Conservation (phyloP, 2,329 filamentous ascomycete genomes). For the Paraconiothyrium sp. region DNA sequence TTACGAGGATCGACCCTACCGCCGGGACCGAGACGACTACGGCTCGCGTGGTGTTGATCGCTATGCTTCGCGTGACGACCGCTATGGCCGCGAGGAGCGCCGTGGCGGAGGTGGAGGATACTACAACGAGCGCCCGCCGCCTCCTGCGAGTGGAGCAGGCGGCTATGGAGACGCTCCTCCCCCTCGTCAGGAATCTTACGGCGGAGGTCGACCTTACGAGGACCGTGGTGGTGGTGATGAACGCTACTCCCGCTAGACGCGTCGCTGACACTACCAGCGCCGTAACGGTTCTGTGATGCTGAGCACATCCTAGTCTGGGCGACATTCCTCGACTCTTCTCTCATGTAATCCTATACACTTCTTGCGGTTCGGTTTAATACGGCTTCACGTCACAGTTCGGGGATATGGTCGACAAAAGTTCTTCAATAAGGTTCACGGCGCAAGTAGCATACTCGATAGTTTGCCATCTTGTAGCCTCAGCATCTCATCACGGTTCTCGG, state of each 20-base stretch:
- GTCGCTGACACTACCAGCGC: conserved; percentile 48
- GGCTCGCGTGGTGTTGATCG: conserved; percentile 58
- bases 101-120: conserved; percentile 67
- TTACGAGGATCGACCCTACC: conserved; percentile 54
- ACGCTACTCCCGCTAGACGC: conserved; percentile 55
- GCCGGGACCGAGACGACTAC: conserved; percentile 54
- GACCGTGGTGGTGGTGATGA: conserved; percentile 53
- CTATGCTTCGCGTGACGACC: conserved; percentile 57
- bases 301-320: conserved; percentile 35
- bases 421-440: conserved; percentile 48
- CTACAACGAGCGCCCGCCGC: conserved; percentile 63
- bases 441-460: conserved; percentile 47
- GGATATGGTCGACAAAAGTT: conserved; percentile 52
- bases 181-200: conserved; percentile 49
- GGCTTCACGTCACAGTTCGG: conserved; percentile 45
- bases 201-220: conserved; percentile 51
- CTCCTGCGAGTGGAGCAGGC: conserved; percentile 34
- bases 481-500: conserved; percentile 46
- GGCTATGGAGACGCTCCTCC: conserved; percentile 49
- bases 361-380: conserved; percentile 51
- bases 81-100: conserved; percentile 50
- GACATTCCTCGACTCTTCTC: conserved; percentile 39
- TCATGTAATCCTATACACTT: conserved; percentile 49
- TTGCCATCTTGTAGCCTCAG: conserved; percentile 43
- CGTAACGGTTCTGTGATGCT: conserved; percentile 47